Evolutionary conservation across 345 rosid genomes (phyloP), one percentile per base, ranked within the genome.

Genomic region (Syzygium aromaticum): DNA sequence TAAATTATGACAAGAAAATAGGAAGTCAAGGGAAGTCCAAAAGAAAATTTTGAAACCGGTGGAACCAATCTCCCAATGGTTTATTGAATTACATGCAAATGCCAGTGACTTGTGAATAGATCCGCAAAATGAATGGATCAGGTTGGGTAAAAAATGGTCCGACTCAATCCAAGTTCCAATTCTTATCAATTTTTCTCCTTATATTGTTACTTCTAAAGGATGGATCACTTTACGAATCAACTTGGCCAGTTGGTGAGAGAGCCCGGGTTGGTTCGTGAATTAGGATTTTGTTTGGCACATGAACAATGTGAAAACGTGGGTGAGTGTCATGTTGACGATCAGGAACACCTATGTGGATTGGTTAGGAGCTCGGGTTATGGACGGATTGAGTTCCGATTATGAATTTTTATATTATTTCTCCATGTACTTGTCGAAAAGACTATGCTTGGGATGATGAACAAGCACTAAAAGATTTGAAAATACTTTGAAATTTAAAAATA

Each of bases 51-150:
- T 16, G 38, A 30, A 67, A 67, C 12, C 6, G 8, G 23, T 0
- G 3, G 12, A 67, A 30, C 0, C 43, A 67, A 30, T 17, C 23
- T 67, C 46, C 43, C 12, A 8, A 64, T 16, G 16, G 6, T 64
- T 30, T 64, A 30, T 15, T 3, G 8, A 15, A 64, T 1, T 64
- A 16, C 11, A 30, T 67, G 78, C 13, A 67, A 8, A 33, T 67
- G 46, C 46, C 8, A 2, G 46, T 8, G 78, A 33, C 23, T 4
- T 17, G 0, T 67, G 46, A 8, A 33, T 33, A 30, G 0, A 14
- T 13, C 38, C 3, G 2, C 6, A 9, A 63, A 61, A 61, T 0
- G 0, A 4, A 5, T 28, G 28, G 8, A 19, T n/a, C 9, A 0
- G 1, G 2, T 61, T 15, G 38, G 38, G 38, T 63, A 21, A 8